Percentiles rank a stretch among this genome's conserved stretches.
phyloP scores from a whole-genome alignment of 2,329 filamentous ascomycete species.

The Colletotrichum horii region DNA sequence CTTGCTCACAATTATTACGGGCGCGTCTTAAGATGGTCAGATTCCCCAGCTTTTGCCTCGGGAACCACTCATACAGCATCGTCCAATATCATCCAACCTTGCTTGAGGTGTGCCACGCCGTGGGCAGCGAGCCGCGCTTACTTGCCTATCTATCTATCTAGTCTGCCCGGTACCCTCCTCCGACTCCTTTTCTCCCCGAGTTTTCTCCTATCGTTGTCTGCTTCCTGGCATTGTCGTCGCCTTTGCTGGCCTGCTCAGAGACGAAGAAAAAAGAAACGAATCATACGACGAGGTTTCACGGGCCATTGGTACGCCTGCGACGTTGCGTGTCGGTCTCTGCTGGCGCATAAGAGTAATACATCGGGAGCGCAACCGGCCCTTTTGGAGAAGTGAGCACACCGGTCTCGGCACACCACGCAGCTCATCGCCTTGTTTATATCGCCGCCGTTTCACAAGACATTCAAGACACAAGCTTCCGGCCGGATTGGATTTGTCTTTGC shows the following conservation, averaged over 20 bases:
- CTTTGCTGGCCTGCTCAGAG: background rate
- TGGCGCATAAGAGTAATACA: background rate
- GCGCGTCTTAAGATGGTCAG: slow-evolving; percentile 2
- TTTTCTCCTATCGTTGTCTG: background rate
- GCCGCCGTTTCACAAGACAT: background rate
- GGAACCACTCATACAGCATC: background rate
- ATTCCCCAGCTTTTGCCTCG: slow-evolving; percentile 13
- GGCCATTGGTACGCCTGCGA: background rate
- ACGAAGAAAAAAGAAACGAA: background rate
- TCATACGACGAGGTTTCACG: background rate
- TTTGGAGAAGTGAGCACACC: background rate
- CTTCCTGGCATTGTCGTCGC: background rate
- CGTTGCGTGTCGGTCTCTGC: background rate
- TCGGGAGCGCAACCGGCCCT: background rate
- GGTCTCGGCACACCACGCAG: slow-evolving; percentile 1
- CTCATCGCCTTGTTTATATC: background rate
- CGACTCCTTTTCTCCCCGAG: background rate
- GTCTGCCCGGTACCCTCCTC: background rate
- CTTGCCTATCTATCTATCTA: background rate
- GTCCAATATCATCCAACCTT: background rate
- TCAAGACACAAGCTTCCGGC: background rate
- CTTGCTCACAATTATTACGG: background rate
- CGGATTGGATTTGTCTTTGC: background rate
- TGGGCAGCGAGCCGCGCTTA: background rate
- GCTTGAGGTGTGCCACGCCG: background rate